Evolutionary conservation across 495 filamentous ascomycete genomes (phyloP), one percentile per base, ranked within the genome.

Genomic region (Lindgomyces ingoldianus): DNA sequence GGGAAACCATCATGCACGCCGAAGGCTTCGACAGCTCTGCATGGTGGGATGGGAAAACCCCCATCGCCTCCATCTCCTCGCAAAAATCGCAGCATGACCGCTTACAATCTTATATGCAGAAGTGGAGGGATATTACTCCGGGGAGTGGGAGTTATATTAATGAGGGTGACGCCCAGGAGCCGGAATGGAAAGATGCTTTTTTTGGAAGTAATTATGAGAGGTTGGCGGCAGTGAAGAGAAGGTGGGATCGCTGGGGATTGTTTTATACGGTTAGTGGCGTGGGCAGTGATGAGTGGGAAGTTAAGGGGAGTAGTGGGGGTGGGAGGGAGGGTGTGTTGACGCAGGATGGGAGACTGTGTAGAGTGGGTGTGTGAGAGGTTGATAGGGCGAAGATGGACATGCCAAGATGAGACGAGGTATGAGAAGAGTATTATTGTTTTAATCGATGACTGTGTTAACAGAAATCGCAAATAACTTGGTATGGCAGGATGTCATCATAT

Each of bases 201-300:
- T 56, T 68, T 6, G 70, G 52, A 1, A 49, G 56, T 6, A 68
- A 70, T 41, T 86, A 84, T 62, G 24, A 56, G 0, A 68, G 66
- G 0, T 70, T 86, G 18, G 46, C 74, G 29, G 21, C 56, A 3
- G 75, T 85, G 46, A 86, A 86, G 80, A 67, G 71, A 41, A 77
- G 73, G 60, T 82, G 78, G 48, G 84, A 87, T 60, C 82, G 82
- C 0, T 72, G 72, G 3, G 71, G 73, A 30, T 68, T 84, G 27
- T 85, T 87, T 52, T 86, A 79, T 59, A 80, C 74, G 6, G 62
- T 63, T n/a, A 78, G 75, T 3, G 79, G 74, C 50, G 82, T 84
- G 1, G 83, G 81, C 0, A 82, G 78, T 24, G 81, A 84, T 62
- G 57, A 51, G 51, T 69, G 66, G 66, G 60, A 58, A 59, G 45